Base-by-base conservation (phyloP, 257 asterid genomes). In the Petunia axillaris region DNA sequence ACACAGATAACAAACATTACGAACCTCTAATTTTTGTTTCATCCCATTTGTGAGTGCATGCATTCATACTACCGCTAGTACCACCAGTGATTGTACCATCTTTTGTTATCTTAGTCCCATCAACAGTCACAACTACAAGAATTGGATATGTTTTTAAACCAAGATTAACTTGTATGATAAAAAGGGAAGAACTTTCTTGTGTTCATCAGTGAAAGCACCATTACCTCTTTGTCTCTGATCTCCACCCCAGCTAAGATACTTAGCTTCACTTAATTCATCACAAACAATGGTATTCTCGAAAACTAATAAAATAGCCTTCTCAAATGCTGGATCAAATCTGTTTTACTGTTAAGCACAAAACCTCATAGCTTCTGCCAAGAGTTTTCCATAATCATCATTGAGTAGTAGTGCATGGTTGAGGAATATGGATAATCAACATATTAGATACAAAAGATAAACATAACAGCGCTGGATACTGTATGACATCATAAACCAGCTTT, bases 31-130 rank as follows among this genome's bases (percentile, higher is more conserved):
- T 87, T 87, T 87, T 91, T 82, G 91, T 94, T 89, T 96, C 99
- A 86, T 94, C 97, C 98, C 99, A 96, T 87, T 96, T 96, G 86
- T 92, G 97, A 15, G 98, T 92, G 59, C 99, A 98, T 60, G 97
- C 98, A 87, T 96, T 98, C 96, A 94, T 96, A 70, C 99, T 97
- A 25, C 98, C 97, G 83, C 98, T 96, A 75, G 98, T 89, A 83
- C 99, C 99, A 79, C 99, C 99, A 82, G 99, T 96, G 98, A 96
- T 96, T 75, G 99, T 96, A 76, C 99, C 99, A 83, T 98, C 94
- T 83, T 96, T 96, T 75, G 98, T 82, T 90, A 94, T 82, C 82
- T 94, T 86, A 85, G 88, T 94, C 83, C 99, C 98, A 82, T 96
- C 97, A 84, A 91, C 89, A 68, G 99, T 96, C 86, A 96, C 99